Conservation (phyloP, 129 eudicot species). For the Flaveria brownii region DNA sequence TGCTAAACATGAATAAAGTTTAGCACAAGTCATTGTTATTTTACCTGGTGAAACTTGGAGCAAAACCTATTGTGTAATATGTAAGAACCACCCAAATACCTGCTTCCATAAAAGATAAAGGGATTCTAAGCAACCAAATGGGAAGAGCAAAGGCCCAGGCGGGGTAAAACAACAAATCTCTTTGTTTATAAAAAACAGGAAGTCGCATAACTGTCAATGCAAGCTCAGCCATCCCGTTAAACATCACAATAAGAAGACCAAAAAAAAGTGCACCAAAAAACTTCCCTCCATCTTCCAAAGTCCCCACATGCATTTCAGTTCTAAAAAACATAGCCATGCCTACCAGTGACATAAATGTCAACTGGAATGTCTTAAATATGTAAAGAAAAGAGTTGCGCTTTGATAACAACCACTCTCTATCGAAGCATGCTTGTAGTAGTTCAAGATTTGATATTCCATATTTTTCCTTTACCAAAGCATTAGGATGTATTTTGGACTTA, state of each 20-base stretch:
- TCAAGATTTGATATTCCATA: slow-evolving; percentile 35
- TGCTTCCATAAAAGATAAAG: slow-evolving; percentile 39
- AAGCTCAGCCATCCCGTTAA: slow-evolving; percentile 45
- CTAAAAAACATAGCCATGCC: slow-evolving; percentile 45
- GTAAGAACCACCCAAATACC: slow-evolving; percentile 46
- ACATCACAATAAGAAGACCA: slow-evolving; percentile 40
- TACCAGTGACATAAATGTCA: slow-evolving; percentile 41
- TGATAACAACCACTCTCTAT: slow-evolving; percentile 40
- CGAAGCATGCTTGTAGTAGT: slow-evolving; percentile 33
- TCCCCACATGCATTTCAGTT: slow-evolving; percentile 44
- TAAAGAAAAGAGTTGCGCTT: slow-evolving; percentile 38
- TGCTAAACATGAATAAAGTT: not conserved
- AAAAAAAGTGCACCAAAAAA: slow-evolving; percentile 37
- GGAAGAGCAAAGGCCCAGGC: slow-evolving; percentile 45
- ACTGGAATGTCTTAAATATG: slow-evolving; percentile 39
- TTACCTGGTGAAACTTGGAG: slow-evolving; percentile 37
- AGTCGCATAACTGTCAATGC: slow-evolving; percentile 39
- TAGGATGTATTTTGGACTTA: slow-evolving; percentile 25
- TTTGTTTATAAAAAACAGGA: slow-evolving; percentile 39
- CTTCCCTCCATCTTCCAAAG: slow-evolving; percentile 42
- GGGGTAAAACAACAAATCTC: slow-evolving; percentile 40
- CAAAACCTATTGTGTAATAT: slow-evolving; percentile 36
- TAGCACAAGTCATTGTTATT: not conserved
- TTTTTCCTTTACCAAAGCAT: slow-evolving; percentile 27
- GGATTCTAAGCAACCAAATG: slow-evolving; percentile 37